These are phyloP conservation scores for Pythium phragmiticola DNA, from an alignment of 352 stramenopile species.

Conservation along the genomic window DNA sequence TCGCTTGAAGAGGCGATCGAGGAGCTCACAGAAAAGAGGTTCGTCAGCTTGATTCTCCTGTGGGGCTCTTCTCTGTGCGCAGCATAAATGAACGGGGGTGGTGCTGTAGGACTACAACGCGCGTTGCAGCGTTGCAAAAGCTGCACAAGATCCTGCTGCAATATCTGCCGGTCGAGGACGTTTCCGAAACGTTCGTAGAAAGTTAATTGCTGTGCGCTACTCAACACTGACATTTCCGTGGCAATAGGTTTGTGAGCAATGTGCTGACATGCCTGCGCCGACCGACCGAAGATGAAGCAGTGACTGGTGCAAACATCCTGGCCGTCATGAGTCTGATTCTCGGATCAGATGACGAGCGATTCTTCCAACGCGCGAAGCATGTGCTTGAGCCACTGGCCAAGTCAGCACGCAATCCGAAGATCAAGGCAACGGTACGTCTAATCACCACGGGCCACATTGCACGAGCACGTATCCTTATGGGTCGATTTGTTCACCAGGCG, in stretches of 20 bases:
- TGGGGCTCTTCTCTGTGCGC: no score
- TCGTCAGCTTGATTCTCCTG: slow-evolving; percentile 1
- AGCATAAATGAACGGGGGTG: slow-evolving; percentile 1
- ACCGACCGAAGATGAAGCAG: slow-evolving; percentile 67
- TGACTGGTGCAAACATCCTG: slow-evolving; percentile 67
- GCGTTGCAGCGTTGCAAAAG: slow-evolving; percentile 70
- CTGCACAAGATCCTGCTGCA: slow-evolving; percentile 58
- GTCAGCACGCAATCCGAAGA: slow-evolving; percentile 49
- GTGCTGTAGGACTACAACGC: slow-evolving; percentile 56
- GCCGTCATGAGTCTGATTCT: slow-evolving; percentile 75
- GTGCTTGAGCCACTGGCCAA: slow-evolving; percentile 74
- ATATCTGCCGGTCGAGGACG: slow-evolving; percentile 60
- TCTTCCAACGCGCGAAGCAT: slow-evolving; percentile 69
- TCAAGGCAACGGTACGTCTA: slow-evolving; percentile 58
- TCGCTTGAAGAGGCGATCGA: slow-evolving; percentile 73
- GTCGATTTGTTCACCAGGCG: slow-evolving; percentile 29
- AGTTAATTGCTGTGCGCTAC: no score
- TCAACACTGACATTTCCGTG: background rate
- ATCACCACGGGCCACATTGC: background rate
- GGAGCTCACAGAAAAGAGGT: slow-evolving; percentile 80
- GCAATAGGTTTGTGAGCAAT: slow-evolving; percentile 64
- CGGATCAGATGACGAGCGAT: slow-evolving; percentile 69
- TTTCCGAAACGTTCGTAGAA: slow-evolving; percentile 62
- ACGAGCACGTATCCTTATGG: background rate
- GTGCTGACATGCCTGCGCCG: slow-evolving; percentile 66